These are phyloP conservation scores for Boletus pseudo-olivaceus DNA, from an alignment of 768 basidiomycete genomes.

Conservation along the genomic window DNA sequence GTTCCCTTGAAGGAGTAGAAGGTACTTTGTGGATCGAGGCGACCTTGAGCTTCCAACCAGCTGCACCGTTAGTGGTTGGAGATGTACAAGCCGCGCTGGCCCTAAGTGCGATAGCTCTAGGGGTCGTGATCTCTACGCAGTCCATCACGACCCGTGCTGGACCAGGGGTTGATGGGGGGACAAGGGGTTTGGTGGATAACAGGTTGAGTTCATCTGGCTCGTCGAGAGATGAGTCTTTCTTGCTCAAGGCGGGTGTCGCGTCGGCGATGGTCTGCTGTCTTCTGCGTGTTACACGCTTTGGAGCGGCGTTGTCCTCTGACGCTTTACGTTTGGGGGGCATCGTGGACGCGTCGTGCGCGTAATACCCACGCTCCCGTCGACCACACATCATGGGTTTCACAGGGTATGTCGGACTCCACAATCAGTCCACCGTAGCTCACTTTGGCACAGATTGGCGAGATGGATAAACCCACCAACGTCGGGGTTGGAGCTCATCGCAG, in stretches of 20 bases:
- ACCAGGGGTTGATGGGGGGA: constrained; percentile 24
- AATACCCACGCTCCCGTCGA: constrained; percentile 10
- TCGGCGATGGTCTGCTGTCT: constrained; percentile 6
- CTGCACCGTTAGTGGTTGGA: constrained; percentile 1
- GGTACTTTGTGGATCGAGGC: constrained; percentile 3
- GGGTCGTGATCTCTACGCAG: constrained; percentile 31
- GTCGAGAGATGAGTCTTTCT: not conserved
- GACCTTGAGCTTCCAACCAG: not conserved
- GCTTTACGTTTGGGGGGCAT: constrained; percentile 45
- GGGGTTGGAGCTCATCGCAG: constrained; percentile 62
- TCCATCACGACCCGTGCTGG: constrained; percentile 27
- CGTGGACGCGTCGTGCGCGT: constrained; percentile 28
- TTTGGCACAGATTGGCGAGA: constrained; percentile 56
- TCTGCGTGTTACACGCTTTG: constrained; percentile 35
- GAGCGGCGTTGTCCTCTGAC: constrained; percentile 20
- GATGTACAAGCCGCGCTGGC: constrained; percentile 7
- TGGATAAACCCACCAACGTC: constrained; percentile 81
- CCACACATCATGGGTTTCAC: constrained; percentile 52
- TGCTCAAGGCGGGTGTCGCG: not conserved
- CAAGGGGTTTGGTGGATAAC: not conserved
- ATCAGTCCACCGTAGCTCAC: not conserved
- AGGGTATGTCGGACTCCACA: constrained; percentile 37
- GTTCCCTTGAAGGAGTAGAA: constrained; percentile 19
- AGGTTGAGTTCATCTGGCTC: constrained; percentile 33
- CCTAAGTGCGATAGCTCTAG: constrained; percentile 12